Evolutionary conservation across 2,329 filamentous ascomycete species (phyloP).

Genomic region (Coniochaeta sp.): DNA sequence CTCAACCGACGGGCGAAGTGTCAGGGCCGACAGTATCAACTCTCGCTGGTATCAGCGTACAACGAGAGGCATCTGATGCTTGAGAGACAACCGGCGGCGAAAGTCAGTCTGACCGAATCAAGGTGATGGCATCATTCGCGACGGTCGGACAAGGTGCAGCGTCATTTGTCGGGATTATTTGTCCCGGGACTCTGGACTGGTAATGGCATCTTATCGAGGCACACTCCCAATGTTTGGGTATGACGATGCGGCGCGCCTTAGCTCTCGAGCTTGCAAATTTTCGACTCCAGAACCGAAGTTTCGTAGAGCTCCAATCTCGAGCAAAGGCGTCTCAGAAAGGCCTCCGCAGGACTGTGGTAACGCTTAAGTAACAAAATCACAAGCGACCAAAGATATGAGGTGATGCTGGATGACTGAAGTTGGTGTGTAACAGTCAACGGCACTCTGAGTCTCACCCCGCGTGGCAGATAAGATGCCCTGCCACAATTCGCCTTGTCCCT

Average conservation of each 20-base stretch:
- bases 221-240: not conserved
- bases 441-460: not conserved
- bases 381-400: not conserved
- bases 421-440: not conserved
- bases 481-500: not conserved
- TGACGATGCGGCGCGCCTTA: not conserved
- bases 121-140: not conserved
- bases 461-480: not conserved
- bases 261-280: not conserved
- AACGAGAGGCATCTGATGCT: too few species aligned
- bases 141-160: not conserved
- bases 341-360: not conserved
- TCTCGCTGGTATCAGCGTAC: too few species aligned
- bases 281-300: not conserved
- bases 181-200: not conserved
- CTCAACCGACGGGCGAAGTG: not conserved
- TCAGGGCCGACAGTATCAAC: too few species aligned
- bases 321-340: not conserved
- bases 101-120: too few species aligned
- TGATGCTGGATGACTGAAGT: not conserved
- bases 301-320: not conserved
- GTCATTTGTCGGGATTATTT: not conserved
- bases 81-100: too few species aligned
- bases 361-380: not conserved
- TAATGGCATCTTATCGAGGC: not conserved